Evolutionary conservation across 495 filamentous ascomycete genomes (phyloP), one percentile per base, ranked within the genome.

Genomic region (Jackrogersella minutella): DNA sequence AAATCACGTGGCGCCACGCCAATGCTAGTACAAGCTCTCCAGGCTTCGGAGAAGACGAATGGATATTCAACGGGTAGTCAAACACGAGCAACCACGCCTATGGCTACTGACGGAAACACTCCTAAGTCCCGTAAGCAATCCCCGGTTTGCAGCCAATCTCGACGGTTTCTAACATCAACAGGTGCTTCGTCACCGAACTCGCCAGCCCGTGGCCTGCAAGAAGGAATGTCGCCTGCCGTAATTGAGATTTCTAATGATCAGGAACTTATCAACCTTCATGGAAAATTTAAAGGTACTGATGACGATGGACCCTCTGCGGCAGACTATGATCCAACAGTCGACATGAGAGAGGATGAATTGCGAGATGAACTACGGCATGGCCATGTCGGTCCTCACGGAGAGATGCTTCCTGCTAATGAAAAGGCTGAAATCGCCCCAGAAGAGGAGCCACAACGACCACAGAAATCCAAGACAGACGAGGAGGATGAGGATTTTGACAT

Each of bases 311-410:
- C 91, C 39, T 97, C 94, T 34, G 95, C 95, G 50, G 95, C 95
- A 68, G 92, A 97, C 71, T 97, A 99, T 78, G 93, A 97, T 73
- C 96, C 95, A 0, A 97, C 91, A 3, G 78, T 86, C 69, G 95
- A 99, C 74, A 96, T 96, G 91, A 86, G 88, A 76, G 92, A 97
- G 76, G 94, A 98, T 71, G 84, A 87, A 65, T 80, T 88, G 49
- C 86, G 91, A 53, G 86, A 92, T 64, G 87, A 88, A 68, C 80
- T 85, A 50, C 84, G 87, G 52, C 83, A 87, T 57, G 78, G 81
- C 11, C 77, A 84, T 47, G 69, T 81, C 28, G 78, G 79, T 33
- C 69, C 81, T 13, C 80, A 83, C 39, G 80, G 80, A 21, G 79
- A 82, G 44, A 60, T 68, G 0, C 69, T 76, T 8, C 73, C 65